Conservation (phyloP, 192 early-diverging fungal species). For the Coemansia sp. region DNA sequence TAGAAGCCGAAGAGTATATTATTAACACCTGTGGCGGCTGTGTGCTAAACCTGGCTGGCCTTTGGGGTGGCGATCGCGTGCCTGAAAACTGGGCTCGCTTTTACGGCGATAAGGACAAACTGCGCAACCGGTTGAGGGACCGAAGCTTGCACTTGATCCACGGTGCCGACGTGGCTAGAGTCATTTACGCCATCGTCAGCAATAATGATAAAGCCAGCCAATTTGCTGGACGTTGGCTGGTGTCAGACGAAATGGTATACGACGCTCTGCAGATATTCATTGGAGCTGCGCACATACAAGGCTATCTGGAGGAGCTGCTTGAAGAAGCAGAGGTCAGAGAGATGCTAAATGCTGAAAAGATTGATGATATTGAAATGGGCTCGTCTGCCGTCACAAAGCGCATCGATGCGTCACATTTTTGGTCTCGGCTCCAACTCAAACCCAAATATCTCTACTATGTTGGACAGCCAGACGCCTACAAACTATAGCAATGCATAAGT, state of each 20-base stretch:
- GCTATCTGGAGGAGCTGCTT: slow-evolving; percentile 29
- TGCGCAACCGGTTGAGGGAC: slow-evolving; percentile 34
- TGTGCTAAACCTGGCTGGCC: slow-evolving; percentile 50
- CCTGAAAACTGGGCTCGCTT: slow-evolving; percentile 45
- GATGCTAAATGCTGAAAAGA: slow-evolving; percentile 19
- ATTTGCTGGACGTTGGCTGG: slow-evolving; percentile 38
- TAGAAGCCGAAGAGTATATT: slow-evolving; percentile 39
- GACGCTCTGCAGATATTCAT: slow-evolving; percentile 40
- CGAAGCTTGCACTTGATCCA: slow-evolving; percentile 51
- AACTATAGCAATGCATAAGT: neutral
- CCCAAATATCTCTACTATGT: slow-evolving; percentile 29
- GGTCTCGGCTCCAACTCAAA: slow-evolving; percentile 23
- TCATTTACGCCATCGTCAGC: slow-evolving; percentile 22
- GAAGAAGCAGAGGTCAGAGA: slow-evolving; percentile 12
- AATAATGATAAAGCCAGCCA: neutral
- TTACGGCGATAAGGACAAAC: slow-evolving; percentile 30
- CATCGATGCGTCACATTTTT: slow-evolving; percentile 52
- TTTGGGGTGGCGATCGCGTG: slow-evolving; percentile 51
- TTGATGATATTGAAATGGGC: slow-evolving; percentile 35
- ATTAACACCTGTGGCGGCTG: slow-evolving; percentile 20
- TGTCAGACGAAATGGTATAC: slow-evolving; percentile 43
- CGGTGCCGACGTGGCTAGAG: slow-evolving; percentile 43
- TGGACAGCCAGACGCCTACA: slow-evolving; percentile 29
- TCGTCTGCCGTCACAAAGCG: slow-evolving; percentile 27
- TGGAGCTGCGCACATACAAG: slow-evolving; percentile 24